These are phyloP conservation scores for Eurotiales sp. DNA, from an alignment of 2,329 filamentous ascomycete genomes.

Conservation along the genomic window DNA sequence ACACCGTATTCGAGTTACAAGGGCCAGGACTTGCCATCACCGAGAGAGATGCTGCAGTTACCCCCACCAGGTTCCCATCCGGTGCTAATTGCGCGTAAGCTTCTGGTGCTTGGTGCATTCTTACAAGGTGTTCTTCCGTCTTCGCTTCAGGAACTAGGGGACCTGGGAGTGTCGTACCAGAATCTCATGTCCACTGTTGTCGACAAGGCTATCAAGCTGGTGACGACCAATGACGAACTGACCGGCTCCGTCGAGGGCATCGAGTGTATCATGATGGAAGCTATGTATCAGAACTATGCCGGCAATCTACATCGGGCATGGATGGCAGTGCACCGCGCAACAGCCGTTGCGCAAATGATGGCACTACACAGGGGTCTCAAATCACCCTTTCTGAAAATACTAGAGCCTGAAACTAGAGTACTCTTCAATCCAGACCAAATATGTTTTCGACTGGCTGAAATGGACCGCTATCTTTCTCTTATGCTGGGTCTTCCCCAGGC, in stretches of 20 bases:
- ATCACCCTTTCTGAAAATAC: slow-evolving; percentile 31
- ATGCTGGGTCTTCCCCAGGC: slow-evolving; percentile 42
- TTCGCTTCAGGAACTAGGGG: slow-evolving; percentile 20
- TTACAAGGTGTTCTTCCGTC: slow-evolving; percentile 45
- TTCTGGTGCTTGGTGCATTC: slow-evolving; percentile 47
- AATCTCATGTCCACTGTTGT: slow-evolving; percentile 26
- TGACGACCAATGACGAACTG: slow-evolving; percentile 40
- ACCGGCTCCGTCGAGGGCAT: slow-evolving; percentile 38
- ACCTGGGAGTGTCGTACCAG: slow-evolving; percentile 20
- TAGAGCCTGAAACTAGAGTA: slow-evolving; percentile 26
- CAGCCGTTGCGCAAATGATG: slow-evolving; percentile 41
- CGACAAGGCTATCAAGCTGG: slow-evolving; percentile 27
- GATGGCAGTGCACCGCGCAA: slow-evolving; percentile 37
- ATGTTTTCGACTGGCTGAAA: slow-evolving; percentile 38
- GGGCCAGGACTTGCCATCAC: slow-evolving; percentile 3
- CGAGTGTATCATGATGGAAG: slow-evolving; percentile 43
- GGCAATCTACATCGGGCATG: slow-evolving; percentile 43
- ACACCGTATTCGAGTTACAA: slow-evolving; percentile 16
- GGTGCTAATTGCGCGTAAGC: slow-evolving; percentile 45
- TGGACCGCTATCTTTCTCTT: slow-evolving; percentile 40
- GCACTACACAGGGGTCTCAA: slow-evolving; percentile 34
- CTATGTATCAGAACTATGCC: slow-evolving; percentile 35
- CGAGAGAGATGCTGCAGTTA: slow-evolving; percentile 33
- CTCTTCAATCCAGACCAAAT: slow-evolving; percentile 27
- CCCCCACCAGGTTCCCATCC: slow-evolving; percentile 45